Conservation (phyloP, 164 flowering plant species). For the Euptelea pleiosperma region DNA sequence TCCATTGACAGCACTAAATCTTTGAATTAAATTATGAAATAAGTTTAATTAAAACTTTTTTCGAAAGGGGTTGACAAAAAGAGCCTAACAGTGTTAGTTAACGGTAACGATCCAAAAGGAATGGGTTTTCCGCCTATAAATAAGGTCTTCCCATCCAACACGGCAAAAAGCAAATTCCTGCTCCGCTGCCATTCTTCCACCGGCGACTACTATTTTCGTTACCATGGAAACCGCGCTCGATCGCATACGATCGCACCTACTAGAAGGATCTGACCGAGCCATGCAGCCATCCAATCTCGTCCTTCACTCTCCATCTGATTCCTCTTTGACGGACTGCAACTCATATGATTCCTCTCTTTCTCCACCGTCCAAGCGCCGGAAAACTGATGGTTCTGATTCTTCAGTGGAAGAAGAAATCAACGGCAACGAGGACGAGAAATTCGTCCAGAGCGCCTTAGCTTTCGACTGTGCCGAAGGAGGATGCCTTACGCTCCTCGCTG, state of each 20-base stretch:
- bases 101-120: too few species aligned
- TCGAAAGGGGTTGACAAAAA: too few species aligned
- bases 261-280: constrained; percentile 14
- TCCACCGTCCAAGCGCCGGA: constrained; percentile 1
- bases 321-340: background rate
- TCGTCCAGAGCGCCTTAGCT: constrained; percentile 11
- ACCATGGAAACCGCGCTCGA: constrained; percentile 18
- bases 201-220: too few species aligned
- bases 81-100: too few species aligned
- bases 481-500: too few species aligned
- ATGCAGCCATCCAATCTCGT: background rate
- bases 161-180: too few species aligned
- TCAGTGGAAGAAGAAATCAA: constrained; percentile 9
- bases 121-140: too few species aligned
- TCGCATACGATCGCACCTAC: constrained; percentile 15
- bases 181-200: too few species aligned
- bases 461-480: constrained; percentile 1
- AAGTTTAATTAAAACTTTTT: too few species aligned
- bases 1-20: too few species aligned
- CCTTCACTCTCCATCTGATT: constrained; percentile 2
- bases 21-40: too few species aligned
- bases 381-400: constrained; percentile 9
- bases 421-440: constrained; percentile 12
- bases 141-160: too few species aligned
- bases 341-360: constrained; percentile 10